Base-by-base conservation (phyloP, 2,329 filamentous ascomycete genomes). In the Gyromitra esculenta region DNA sequence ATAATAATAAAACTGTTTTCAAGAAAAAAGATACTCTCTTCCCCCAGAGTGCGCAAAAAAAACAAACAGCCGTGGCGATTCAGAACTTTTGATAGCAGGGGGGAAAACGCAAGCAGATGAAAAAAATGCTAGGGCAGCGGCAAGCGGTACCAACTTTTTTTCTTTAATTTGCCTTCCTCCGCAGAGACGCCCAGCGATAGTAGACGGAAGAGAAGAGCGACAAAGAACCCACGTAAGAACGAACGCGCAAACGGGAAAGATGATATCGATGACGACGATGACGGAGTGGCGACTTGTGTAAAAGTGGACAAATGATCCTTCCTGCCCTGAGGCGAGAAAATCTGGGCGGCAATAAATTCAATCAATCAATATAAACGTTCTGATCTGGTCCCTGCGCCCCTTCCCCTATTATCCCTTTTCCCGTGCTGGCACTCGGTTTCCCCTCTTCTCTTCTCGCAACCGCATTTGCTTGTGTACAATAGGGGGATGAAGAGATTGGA, bases 381-480 rank as follows among this genome's bases (percentile, higher is more conserved):
- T 67, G 25, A 62, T 66, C 39, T 52, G 54, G 43, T 62, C 63
- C 21, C 37, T 41, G 45, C 43, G 52, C 41, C 41, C 39, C 35
- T 66, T 72, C 41, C 56, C 65, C 57, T 56, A 54, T 64, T 48
- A n/a, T 63, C 37, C 45, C 50, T 57, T 71, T 56, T 11, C 21
- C 52, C 37, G 65, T 76, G 35, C 67, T 60, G 25, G 37, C 59
- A 60, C 56, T 43, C 11, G 39, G 60, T 43, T 52, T 60, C 56
- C 39, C 59, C 62, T 45, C 45, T 59, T 64, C 37, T 66, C 57
- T 54, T 57, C 39, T 18, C 35, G 76, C 56, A 77, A 63, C 74
- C 67, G 75, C 71, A 76, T 68, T 77, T 77, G 75, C 74, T 72
- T 56, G 79, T 72, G 72, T 78, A 64, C 63, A 70, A 73, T 63